Evolutionary conservation across 2,329 filamentous ascomycete species (phyloP).

Genomic region (Diaporthe destruens): DNA sequence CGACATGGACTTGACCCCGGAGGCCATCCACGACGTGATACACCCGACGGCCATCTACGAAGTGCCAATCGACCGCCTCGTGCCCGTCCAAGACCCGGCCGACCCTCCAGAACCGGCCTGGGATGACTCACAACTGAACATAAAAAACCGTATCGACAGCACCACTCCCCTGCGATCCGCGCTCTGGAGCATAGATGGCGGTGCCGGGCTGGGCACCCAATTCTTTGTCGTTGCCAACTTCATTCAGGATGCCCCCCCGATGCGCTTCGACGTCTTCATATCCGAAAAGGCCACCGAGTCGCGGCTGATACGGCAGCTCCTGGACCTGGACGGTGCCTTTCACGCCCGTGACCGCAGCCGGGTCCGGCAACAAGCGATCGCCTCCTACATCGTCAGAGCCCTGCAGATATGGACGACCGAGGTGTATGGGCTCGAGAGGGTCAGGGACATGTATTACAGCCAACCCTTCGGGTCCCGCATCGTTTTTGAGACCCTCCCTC

Average conservation of each 20-base stretch:
- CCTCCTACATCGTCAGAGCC: conserved; percentile 65
- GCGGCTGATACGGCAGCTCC: conserved; percentile 56
- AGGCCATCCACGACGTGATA: conserved; percentile 66
- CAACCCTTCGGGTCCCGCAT: conserved; percentile 71
- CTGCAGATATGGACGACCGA: conserved; percentile 65
- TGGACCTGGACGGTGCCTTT: conserved; percentile 66
- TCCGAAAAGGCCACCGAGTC: conserved; percentile 61
- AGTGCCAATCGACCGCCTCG: not conserved
- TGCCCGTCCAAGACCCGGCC: not conserved
- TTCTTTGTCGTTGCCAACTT: conserved; percentile 69
- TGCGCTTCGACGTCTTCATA: conserved; percentile 70
- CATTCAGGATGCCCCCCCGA: conserved; percentile 58
- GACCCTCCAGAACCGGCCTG: conserved; percentile 50
- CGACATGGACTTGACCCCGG: conserved; percentile 66
- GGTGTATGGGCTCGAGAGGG: conserved; percentile 47
- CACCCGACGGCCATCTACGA: conserved; percentile 64
- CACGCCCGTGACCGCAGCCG: conserved; percentile 65
- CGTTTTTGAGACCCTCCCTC: conserved; percentile 64
- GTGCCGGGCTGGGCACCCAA: conserved; percentile 68
- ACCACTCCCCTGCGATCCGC: conserved; percentile 59
- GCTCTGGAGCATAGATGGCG: conserved; percentile 71
- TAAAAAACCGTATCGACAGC: conserved; percentile 71
- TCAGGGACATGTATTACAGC: conserved; percentile 55
- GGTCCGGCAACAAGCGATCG: conserved; percentile 63
- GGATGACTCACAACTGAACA: conserved; percentile 66